Percentiles rank a stretch among this genome's conserved stretches.
These are phyloP conservation scores for Nakaseomyces nivariensis DNA, from an alignment of 1,139 yeast species.

Conservation along the genomic window DNA sequence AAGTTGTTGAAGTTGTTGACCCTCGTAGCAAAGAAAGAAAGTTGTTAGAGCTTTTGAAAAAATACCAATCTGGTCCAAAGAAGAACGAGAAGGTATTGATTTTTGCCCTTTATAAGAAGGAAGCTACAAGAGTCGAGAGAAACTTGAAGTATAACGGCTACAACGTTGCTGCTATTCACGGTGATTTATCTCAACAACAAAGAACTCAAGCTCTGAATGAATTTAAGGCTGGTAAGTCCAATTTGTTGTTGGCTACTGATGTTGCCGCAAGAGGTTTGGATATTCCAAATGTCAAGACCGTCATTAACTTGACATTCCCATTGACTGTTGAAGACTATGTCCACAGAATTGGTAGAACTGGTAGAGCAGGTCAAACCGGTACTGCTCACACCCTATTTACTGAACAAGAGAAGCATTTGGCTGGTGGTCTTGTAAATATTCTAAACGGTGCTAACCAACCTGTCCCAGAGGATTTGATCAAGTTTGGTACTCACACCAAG, in stretches of 20 bases:
- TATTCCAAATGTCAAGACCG: slow-evolving; percentile 94
- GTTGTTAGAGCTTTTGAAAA: slow-evolving; percentile 57
- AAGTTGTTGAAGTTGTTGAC: slow-evolving; percentile 85
- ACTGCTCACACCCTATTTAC: slow-evolving; percentile 92
- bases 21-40: slow-evolving; percentile 74
- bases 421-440: slow-evolving; percentile 90
- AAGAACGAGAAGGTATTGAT: slow-evolving; percentile 73
- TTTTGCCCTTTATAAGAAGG: slow-evolving; percentile 92
- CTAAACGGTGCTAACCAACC: slow-evolving; percentile 89
- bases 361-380: slow-evolving; percentile 96
- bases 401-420: slow-evolving; percentile 90
- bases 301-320: slow-evolving; percentile 93
- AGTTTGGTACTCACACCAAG: slow-evolving; percentile 95
- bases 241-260: slow-evolving; percentile 85
- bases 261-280: slow-evolving; percentile 99
- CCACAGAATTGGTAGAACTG: slow-evolving; percentile 97
- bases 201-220: slow-evolving; percentile 79
- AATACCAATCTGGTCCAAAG: slow-evolving; percentile 60
- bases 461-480: slow-evolving; percentile 92
- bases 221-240: slow-evolving; percentile 73
- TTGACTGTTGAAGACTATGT: slow-evolving; percentile 96
- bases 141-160: slow-evolving; percentile 64
- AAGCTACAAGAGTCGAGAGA: slow-evolving; percentile 84
- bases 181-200: slow-evolving; percentile 87
- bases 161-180: slow-evolving; percentile 87